phyloP scores from a whole-genome alignment of 768 basidiomycete species.

The Pholiota molesta region DNA sequence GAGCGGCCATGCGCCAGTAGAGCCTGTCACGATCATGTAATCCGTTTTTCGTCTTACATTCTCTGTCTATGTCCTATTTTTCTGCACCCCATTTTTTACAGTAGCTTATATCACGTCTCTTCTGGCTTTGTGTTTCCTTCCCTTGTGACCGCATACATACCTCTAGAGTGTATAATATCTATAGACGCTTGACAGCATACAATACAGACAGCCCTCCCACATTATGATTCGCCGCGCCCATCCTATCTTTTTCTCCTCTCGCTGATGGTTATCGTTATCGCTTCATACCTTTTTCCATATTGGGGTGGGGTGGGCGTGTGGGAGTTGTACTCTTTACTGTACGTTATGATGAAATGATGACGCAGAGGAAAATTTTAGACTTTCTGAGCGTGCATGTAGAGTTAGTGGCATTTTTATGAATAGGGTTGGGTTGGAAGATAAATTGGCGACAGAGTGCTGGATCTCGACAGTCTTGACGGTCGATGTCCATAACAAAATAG shows the following conservation, averaged over 20 bases:
- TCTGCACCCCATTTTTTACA: background rate
- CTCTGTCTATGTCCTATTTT: background rate
- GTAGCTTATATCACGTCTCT: background rate
- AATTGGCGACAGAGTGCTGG: too few relatives aligned
- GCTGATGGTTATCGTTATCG: too few relatives aligned
- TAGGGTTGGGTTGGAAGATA: too few relatives aligned
- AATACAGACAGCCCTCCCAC: background rate
- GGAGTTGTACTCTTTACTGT: too few relatives aligned
- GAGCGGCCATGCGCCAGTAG: constrained; percentile 14
- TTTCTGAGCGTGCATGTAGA: too few relatives aligned
- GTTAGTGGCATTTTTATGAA: too few relatives aligned
- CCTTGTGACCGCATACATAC: constrained; percentile 2
- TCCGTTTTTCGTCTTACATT: background rate
- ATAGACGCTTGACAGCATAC: constrained; percentile 1
- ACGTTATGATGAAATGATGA: too few relatives aligned
- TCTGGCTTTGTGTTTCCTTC: background rate
- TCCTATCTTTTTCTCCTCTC: background rate
- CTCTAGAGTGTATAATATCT: constrained; percentile 7
- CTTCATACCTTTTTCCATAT: too few relatives aligned
- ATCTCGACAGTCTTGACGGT: too few relatives aligned
- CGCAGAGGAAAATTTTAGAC: too few relatives aligned
- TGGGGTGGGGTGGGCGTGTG: too few relatives aligned
- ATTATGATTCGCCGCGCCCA: background rate
- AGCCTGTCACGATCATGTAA: constrained; percentile 5
- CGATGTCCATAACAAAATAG: too few relatives aligned